These are phyloP conservation scores for Hymenoscyphus salicellus DNA, from an alignment of 2,329 filamentous ascomycete species.

Conservation along the genomic window DNA sequence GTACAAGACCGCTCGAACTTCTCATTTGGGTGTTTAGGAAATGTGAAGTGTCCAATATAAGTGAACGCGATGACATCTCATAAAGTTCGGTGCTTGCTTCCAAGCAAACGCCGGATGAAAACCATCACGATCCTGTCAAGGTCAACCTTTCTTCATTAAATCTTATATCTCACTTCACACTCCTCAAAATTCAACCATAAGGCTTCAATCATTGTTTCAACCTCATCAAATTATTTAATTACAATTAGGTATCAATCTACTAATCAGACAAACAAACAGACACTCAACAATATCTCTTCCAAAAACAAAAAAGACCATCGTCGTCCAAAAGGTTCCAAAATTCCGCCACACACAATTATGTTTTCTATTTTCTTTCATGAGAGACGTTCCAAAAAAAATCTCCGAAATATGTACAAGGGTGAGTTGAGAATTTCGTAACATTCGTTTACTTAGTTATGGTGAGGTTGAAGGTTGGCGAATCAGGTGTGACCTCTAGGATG, in stretches of 20 bases:
- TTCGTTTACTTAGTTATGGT: conserved; percentile 13
- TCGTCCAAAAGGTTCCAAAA: conserved; percentile 4
- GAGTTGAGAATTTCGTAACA: background rate
- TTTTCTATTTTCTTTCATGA: background rate
- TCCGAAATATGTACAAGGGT: background rate
- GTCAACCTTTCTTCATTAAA: too few relatives aligned
- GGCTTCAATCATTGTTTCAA: too few relatives aligned
- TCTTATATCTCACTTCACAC: background rate
- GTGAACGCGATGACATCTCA: too few relatives aligned
- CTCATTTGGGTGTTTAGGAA: too few relatives aligned
- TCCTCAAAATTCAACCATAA: background rate
- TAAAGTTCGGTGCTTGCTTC: too few relatives aligned
- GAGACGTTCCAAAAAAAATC: conserved; percentile 3
- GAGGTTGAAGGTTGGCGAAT: conserved; percentile 29
- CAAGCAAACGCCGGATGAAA: too few relatives aligned
- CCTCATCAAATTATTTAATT: background rate
- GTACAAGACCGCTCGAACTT: too few relatives aligned
- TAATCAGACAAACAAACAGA: background rate
- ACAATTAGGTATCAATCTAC: conserved; percentile 2
- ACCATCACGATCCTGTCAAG: too few relatives aligned
- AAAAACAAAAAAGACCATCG: background rate
- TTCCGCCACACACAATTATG: background rate
- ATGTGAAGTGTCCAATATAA: too few relatives aligned
- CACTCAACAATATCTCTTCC: conserved; percentile 1
- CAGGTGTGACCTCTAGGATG: conserved; percentile 36